Evolutionary conservation across 495 filamentous ascomycete genomes (phyloP).

Genomic region (Astrothelium subdiscretum): DNA sequence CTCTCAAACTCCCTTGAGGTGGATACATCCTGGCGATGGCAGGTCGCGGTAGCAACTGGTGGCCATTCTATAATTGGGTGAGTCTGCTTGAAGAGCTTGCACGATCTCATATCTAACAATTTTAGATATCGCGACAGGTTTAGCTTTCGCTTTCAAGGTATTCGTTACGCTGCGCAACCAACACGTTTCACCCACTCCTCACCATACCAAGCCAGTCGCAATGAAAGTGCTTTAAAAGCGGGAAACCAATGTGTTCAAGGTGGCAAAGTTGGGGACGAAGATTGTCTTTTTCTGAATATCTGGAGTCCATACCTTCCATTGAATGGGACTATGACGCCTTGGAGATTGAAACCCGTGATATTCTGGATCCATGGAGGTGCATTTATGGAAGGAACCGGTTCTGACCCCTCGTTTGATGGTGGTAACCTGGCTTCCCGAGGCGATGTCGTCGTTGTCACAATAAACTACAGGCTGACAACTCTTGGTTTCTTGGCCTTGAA

Average conservation of each 20-base stretch:
- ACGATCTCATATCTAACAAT: not conserved
- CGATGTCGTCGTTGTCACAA: conserved; percentile 38
- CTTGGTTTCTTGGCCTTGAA: conserved; percentile 32
- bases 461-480: conserved; percentile 36
- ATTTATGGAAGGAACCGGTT: conserved; percentile 16
- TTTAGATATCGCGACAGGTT: conserved; percentile 36
- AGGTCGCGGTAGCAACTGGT: conserved; percentile 32
- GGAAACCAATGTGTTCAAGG: conserved; percentile 34
- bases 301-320: conserved; percentile 41
- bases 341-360: conserved; percentile 37
- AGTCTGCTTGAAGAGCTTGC: not conserved
- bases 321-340: conserved; percentile 7
- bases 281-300: conserved; percentile 45
- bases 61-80: conserved; percentile 35
- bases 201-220: conserved; percentile 8
- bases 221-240: conserved; percentile 27
- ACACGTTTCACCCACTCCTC: conserved; percentile 17
- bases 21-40: conserved; percentile 34
- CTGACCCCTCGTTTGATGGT: conserved; percentile 29
- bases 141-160: conserved; percentile 35
- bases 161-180: conserved; percentile 20
- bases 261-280: conserved; percentile 28
- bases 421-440: conserved; percentile 40
- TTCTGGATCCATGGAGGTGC: conserved; percentile 30
- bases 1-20: conserved; percentile 30